Base-by-base conservation (phyloP, 2,329 filamentous ascomycete species). In the Colletotrichum godetiae region DNA sequence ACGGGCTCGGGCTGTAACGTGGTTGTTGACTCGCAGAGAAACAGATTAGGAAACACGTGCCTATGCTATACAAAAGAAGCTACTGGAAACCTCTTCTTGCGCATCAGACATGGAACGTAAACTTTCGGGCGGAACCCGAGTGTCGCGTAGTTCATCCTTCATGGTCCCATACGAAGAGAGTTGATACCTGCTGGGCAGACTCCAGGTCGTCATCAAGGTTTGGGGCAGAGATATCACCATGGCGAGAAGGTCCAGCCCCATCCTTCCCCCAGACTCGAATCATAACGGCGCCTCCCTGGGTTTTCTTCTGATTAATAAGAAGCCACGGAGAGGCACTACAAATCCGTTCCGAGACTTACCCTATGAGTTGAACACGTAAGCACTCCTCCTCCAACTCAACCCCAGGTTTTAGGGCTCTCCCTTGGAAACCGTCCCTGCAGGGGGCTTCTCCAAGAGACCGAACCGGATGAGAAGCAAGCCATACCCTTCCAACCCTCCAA, bases 361-460 rank as follows among this genome's bases (percentile, higher is more conserved):
- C 65, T 63, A 59, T 31, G 31, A 53, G 37, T 19, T 42, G 24
- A 8, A 33, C n/a, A n/a, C n/a, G n/a, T 19, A 29, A 37, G 15
- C 46, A 27, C 53, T 55, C 59, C 53, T 46, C 37, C 37, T 53
- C 11, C 33, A 42, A 64, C 65, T 55, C 65, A 53, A 64, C 65
- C 65, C 65, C 65, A 46, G 69, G 46, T 68, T 72, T 64, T 64
- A 64, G 31, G 53, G 42, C 53, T 27, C 42, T 69, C 33, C 52
- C 65, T 53, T 49, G 37, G 13, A 57, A 24, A 58, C 29, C 4
- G 52, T 11, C 37, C 57, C 37, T 62, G 58, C 29, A 68, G 19
- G 29, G 37, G 6, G 37, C 37, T 42, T 57, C 13, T 3, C 1
- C 5, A 57, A 24, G 27, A 56, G 29, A n/a, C 27, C 27, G 33